phyloP scores from a whole-genome alignment of 129 eudicot species.

The Calendula officinalis region DNA sequence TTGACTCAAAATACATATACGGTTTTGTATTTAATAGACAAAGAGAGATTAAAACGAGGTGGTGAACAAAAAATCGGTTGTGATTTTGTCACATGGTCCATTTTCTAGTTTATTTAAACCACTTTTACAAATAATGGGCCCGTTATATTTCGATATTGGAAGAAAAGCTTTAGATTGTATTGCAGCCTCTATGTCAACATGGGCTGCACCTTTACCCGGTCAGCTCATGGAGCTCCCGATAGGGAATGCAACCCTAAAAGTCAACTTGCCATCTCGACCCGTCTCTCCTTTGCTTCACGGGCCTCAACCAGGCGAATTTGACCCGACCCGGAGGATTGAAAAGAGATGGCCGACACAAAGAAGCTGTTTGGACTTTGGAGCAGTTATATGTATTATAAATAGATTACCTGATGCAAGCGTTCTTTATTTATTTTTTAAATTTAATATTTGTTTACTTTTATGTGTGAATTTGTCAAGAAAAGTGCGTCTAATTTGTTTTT shows the following conservation, averaged over 20 bases:
- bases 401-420: no score
- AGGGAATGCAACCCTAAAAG: constrained; percentile 88
- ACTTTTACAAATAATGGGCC: constrained; percentile 91
- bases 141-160: constrained; percentile 84
- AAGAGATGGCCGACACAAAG: no score
- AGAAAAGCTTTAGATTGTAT: constrained; percentile 72
- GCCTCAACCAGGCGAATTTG: no score
- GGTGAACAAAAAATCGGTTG: constrained; percentile 98
- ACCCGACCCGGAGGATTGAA: no score
- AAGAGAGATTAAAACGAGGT: constrained; percentile 87
- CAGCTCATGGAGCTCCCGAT: constrained; percentile 88
- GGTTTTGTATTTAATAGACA: constrained; percentile 97
- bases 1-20: constrained; percentile 55
- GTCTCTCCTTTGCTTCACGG: no score
- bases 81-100: constrained; percentile 79
- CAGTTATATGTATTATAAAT: no score
- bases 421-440: no score
- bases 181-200: constrained; percentile 76
- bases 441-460: no score
- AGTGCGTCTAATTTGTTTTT: no score
- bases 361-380: no score
- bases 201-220: constrained; percentile 90
- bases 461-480: no score
- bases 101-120: constrained; percentile 87
- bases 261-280: constrained; percentile 78